Evolutionary conservation across 805 yeast genomes (phyloP).

Genomic region (Lipomyces oligophaga): DNA sequence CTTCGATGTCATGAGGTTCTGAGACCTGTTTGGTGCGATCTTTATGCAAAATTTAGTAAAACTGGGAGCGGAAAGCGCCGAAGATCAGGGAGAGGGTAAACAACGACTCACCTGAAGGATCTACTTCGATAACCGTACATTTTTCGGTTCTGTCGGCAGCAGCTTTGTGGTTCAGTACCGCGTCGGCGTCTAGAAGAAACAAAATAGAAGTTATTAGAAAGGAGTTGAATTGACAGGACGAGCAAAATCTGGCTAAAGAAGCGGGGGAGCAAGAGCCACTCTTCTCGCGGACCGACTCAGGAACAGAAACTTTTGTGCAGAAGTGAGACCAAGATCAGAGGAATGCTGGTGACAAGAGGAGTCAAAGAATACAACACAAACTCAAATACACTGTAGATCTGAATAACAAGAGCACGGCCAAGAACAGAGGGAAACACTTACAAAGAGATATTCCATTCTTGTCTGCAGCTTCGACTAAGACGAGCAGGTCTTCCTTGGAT

Average conservation of each 20-base stretch:
- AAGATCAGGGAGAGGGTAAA: no score
- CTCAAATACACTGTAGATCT: neutral
- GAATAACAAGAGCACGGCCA: no score
- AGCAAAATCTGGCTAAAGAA: no score
- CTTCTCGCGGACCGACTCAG: no score
- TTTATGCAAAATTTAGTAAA: no score
- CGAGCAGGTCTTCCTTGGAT: slow-evolving; percentile 15
- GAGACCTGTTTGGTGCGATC: slow-evolving; percentile 21
- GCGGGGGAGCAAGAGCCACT: no score
- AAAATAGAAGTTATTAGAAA: no score
- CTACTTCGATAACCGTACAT: slow-evolving; percentile 22
- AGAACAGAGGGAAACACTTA: no score
- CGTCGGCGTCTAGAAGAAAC: slow-evolving; percentile 10
- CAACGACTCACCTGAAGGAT: slow-evolving; percentile 12
- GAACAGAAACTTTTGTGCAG: no score
- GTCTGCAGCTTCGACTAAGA: slow-evolving; percentile 12
- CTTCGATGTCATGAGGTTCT: slow-evolving; percentile 25
- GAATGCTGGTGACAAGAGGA: no score
- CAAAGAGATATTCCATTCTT: slow-evolving; percentile 5
- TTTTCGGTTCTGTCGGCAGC: slow-evolving; percentile 24
- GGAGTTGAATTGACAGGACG: no score
- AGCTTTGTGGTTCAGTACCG: slow-evolving; percentile 27
- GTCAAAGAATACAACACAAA: neutral
- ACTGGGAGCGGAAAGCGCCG: neutral
- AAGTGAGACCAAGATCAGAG: no score